These are phyloP conservation scores for Carex parvula DNA, from an alignment of 176 grass and related monocot species.

Conservation along the genomic window DNA sequence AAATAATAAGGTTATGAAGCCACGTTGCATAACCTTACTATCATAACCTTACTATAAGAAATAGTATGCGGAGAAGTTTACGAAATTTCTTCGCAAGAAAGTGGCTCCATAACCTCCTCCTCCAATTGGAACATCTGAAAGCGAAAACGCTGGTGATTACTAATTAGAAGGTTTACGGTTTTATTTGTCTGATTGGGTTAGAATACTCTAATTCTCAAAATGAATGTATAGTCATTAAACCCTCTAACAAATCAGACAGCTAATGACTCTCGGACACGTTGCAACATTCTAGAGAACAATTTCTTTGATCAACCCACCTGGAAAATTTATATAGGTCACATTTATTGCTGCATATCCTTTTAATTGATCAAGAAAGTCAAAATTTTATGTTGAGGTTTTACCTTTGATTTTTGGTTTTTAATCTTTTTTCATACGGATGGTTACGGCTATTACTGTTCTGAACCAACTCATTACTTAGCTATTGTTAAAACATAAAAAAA, in stretches of 20 bases:
- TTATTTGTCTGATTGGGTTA: not conserved
- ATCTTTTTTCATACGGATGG: too few species aligned
- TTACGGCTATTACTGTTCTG: too few species aligned
- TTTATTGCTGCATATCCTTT: not conserved
- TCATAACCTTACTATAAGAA: too few species aligned
- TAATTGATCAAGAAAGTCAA: not conserved
- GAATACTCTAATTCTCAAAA: too few species aligned
- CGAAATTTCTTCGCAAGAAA: slow-evolving; percentile 19
- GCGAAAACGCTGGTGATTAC: slow-evolving; percentile 2
- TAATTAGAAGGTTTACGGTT: slow-evolving; percentile 21
- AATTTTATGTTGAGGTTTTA: too few species aligned
- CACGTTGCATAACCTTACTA: too few species aligned
- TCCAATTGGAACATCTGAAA: slow-evolving; percentile 31
- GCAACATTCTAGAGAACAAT: not conserved
- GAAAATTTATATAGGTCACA: not conserved
- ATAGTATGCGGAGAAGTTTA: not conserved
- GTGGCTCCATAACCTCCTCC: slow-evolving; percentile 22
- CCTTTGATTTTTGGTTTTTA: too few species aligned
- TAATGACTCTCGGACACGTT: not conserved
- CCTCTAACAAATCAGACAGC: not conserved
- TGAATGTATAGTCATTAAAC: not conserved
- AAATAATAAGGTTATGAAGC: too few species aligned
- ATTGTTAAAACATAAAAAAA: too few species aligned
- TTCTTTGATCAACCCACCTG: not conserved
- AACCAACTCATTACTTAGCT: too few species aligned